Base-by-base conservation (phyloP, 495 filamentous ascomycete genomes). In the Aspergillus conjunctus region DNA sequence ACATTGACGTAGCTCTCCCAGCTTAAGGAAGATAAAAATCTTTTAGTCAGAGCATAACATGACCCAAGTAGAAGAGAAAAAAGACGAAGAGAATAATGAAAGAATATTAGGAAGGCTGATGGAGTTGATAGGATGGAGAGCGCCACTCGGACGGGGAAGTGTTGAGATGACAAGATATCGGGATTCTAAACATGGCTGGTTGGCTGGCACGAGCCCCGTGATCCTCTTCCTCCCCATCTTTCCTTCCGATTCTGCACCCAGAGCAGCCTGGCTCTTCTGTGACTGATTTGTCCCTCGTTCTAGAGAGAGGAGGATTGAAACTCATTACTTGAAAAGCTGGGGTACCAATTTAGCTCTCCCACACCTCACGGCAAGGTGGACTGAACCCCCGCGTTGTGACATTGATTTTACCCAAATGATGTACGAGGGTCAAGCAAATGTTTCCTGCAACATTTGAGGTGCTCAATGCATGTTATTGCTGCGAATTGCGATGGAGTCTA, bases 381-480 rank as follows among this genome's bases (percentile, higher is more conserved):
- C 10, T 4, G 17, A 20, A 8, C 78, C 17, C 69, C 66, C 7
- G 68, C 68, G 65, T 83, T 80, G 3, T 81, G 80, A 12, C 80
- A 80, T 49, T 79, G 77, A 59, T 83, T 69, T 53, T 1, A 67
- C 49, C 34, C 58, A 32, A 15, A 15, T 12, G 14, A 30, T 18
- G 7, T 22, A 18, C n/a, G 4, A 9, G 12, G 32, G 51, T n/a
- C 32, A 50, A 54, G 20, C 51, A 18, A 17, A 33, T 33, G 51
- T 17, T 26, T 49, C 14, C 26, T 22, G 58, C 33, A 30, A 54
- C 30, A 53, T 54, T 14, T 43, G 2, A 45, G 26, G 5, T 26
- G 26, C 26, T 41, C 5, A 41, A 54, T 33, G 31, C 30, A 49
- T 21, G 14, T 14, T 17, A 6, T 39, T 34, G 0, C 53, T 31